A percentile compares a stretch with the other conserved stretches of the same genome.
phyloP scores from a whole-genome alignment of 495 filamentous ascomycete species.

The Chlorociboria aeruginascens region DNA sequence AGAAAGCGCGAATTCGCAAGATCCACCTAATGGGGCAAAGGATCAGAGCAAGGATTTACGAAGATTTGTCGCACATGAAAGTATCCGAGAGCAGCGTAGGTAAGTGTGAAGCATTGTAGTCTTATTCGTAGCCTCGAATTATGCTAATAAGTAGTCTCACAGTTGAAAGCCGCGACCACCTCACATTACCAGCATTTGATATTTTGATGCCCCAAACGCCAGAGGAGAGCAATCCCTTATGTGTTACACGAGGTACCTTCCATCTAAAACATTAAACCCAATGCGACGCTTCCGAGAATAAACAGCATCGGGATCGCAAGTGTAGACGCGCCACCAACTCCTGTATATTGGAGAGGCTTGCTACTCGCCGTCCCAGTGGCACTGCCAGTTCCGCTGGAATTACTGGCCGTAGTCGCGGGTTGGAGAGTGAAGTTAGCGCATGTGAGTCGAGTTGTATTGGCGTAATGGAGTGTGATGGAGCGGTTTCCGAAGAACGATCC shows the following conservation, averaged over 20 bases:
- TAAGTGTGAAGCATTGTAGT: no score
- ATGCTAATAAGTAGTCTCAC: no score
- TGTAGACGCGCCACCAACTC: neutral
- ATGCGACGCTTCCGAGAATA: neutral
- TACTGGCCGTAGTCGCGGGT: neutral
- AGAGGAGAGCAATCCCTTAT: no score
- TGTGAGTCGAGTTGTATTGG: conserved; percentile 56
- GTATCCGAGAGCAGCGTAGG: no score
- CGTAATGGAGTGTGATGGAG: conserved; percentile 64
- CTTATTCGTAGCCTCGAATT: no score
- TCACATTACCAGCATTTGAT: neutral
- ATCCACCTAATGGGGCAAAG: no score
- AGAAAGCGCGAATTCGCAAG: no score
- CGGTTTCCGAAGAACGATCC: conserved; percentile 68
- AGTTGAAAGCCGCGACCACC: no score
- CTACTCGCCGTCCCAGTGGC: neutral
- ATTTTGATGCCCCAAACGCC: no score
- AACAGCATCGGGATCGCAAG: neutral
- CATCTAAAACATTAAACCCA: neutral
- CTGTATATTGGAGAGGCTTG: neutral
- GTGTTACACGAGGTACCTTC: no score
- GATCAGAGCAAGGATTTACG: no score
- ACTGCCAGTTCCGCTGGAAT: neutral
- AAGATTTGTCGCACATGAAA: no score
- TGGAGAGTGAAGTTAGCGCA: conserved; percentile 52